Evolutionary conservation across 192 early-diverging fungal species (phyloP), one percentile per base, ranked within the genome.

Genomic region (Chytriomyces hyalinus): DNA sequence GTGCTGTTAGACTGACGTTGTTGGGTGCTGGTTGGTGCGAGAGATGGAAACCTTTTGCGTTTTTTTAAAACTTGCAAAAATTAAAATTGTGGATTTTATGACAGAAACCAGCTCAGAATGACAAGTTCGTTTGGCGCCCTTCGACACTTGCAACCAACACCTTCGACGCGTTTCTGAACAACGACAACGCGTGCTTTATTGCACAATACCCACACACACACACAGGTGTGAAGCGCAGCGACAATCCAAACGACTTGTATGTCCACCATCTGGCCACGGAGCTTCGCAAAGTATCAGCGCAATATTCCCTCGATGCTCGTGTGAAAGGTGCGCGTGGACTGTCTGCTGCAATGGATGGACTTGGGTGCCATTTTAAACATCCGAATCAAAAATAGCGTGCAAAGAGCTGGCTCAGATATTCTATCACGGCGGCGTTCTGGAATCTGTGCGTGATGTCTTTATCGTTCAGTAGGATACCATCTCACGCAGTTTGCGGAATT

Each of bases 351-450:
- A 68, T 48, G 26, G 26, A 28, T 48, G 4, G 17, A 11, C 43
- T 17, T 26, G 17, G 13, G 6, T 43, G 36, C 17, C 22, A 7
- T 3, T 26, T 62, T 36, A 36, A 36, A 36, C 36, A 36, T 36
- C 36, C 36, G 36, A 11, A 13, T 45, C 15, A 57, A 61, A 17
- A 20, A 45, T 13, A 70, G 69, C 69, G 4, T 70, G 69, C 45
- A 22, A n/a, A 45, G 71, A 73, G 17, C 60, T 73, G 4, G 53
- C 71, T 9, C 28, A 62, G 13, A 10, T 73, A n/a, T 73, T 73
- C 45, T 73, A 73, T 61, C 60, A 36, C 20, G 71, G 71, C 17
- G 71, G 57, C 10, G 60, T 73, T 62, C n/a, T 73, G 71, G 71
- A 73, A 48, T 13, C 36, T 11, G 71, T 70, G 15, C 17, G 69